A percentile compares a stretch with the other conserved stretches of the same genome.
These are phyloP conservation scores for Globisporangium recalcitrans DNA, from an alignment of 352 stramenopile species.

Conservation along the genomic window DNA sequence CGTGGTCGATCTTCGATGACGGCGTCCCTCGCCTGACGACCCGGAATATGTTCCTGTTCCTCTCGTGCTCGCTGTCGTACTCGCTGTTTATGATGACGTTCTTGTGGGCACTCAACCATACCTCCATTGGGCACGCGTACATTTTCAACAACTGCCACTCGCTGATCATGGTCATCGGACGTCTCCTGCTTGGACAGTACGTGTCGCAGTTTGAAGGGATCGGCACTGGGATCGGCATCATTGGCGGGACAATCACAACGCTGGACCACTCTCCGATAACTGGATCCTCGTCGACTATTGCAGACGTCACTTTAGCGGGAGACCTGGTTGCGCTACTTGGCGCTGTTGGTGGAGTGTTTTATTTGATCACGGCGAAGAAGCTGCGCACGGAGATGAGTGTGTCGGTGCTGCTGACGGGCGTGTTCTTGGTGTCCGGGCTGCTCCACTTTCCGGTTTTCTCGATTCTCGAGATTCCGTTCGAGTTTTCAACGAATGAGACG, in stretches of 20 bases:
- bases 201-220: constrained; percentile 74
- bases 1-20: constrained; percentile 43
- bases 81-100: constrained; percentile 81
- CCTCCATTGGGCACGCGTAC: constrained; percentile 78
- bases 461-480: constrained; percentile 53
- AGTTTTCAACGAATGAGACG: constrained; percentile 60
- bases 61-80: constrained; percentile 64
- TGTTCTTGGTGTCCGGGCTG: constrained; percentile 66
- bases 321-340: constrained; percentile 74
- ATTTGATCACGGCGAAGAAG: constrained; percentile 69
- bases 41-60: constrained; percentile 55
- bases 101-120: constrained; percentile 68
- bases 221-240: constrained; percentile 70
- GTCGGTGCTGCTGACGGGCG: constrained; percentile 50
- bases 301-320: constrained; percentile 46
- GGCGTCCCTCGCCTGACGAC: constrained; percentile 55
- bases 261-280: constrained; percentile 40
- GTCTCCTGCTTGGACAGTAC: constrained; percentile 49
- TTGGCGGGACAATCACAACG: constrained; percentile 68
- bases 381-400: constrained; percentile 66
- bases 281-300: constrained; percentile 20
- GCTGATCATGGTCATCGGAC: constrained; percentile 68
- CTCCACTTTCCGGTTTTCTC: constrained; percentile 66
- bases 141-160: constrained; percentile 89
- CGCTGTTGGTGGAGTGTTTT: constrained; percentile 66